Percentiles rank a stretch among this genome's conserved stretches.
Conservation (phyloP, 768 basidiomycete genomes). For the Agrocybe praecox region DNA sequence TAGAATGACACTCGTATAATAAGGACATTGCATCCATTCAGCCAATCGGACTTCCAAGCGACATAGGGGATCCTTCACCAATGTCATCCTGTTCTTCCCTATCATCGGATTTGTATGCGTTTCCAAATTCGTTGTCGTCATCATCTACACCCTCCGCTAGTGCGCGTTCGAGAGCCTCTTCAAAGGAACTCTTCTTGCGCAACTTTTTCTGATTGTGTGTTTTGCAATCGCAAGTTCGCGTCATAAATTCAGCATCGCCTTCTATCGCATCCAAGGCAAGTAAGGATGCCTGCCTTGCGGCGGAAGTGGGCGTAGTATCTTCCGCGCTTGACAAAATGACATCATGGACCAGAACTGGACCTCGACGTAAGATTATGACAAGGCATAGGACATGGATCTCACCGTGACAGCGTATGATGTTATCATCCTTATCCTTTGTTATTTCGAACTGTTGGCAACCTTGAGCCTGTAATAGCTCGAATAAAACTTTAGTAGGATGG, state of each 20-base stretch:
- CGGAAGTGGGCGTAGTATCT: slow-evolving; percentile 51
- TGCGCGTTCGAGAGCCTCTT: slow-evolving; percentile 28
- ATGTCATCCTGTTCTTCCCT: neutral
- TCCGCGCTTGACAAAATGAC: slow-evolving; percentile 60
- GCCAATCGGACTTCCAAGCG: no score
- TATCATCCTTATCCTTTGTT: slow-evolving; percentile 47
- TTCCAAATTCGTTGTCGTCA: slow-evolving; percentile 3
- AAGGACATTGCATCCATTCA: no score
- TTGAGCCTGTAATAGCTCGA: slow-evolving; percentile 72
- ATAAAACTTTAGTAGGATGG: slow-evolving; percentile 77
- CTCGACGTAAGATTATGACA: neutral
- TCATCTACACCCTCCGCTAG: slow-evolving; percentile 13
- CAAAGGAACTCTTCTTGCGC: slow-evolving; percentile 26
- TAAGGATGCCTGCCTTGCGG: slow-evolving; percentile 62
- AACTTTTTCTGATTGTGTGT: slow-evolving; percentile 38
- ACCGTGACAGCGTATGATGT: slow-evolving; percentile 55
- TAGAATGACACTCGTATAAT: no score
- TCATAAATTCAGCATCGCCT: slow-evolving; percentile 62
- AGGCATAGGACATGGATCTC: slow-evolving; percentile 17
- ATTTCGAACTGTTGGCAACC: slow-evolving; percentile 71
- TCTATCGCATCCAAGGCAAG: slow-evolving; percentile 73
- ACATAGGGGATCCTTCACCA: neutral
- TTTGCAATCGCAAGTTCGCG: slow-evolving; percentile 70
- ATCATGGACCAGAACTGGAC: slow-evolving; percentile 69
- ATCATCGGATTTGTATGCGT: neutral